Conservation (phyloP, 441 rosid species). For the Adansonia madagascariensis region DNA sequence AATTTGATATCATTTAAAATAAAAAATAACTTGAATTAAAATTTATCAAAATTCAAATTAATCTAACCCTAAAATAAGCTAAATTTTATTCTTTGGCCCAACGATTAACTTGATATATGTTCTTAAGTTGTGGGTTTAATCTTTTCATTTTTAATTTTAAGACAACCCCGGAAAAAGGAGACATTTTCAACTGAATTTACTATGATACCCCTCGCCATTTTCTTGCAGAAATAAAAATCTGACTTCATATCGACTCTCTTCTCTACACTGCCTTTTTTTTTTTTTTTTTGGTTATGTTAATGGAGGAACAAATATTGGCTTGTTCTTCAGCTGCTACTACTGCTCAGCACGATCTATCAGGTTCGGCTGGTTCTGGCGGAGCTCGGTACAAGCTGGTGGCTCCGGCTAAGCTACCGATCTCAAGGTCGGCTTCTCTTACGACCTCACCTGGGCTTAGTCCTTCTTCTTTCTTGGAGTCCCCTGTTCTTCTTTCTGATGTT, state of each 20-base stretch:
- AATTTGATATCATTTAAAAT: too few relatives aligned
- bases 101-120: too few relatives aligned
- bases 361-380: constrained; percentile 39
- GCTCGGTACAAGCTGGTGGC: constrained; percentile 93
- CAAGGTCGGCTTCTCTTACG: constrained; percentile 71
- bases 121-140: too few relatives aligned
- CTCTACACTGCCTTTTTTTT: constrained; percentile 1
- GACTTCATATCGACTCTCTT: constrained; percentile 18
- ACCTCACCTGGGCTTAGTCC: constrained; percentile 91
- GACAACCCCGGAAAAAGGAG: background rate
- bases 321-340: constrained; percentile 30
- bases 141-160: constrained; percentile 3
- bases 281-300: constrained; percentile 9
- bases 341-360: constrained; percentile 33
- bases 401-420: constrained; percentile 94
- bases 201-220: background rate
- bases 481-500: constrained; percentile 81
- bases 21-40: too few relatives aligned
- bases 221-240: background rate
- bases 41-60: too few relatives aligned
- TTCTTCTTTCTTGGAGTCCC: constrained; percentile 88
- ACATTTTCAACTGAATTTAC: background rate
- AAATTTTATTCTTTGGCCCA: too few relatives aligned
- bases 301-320: constrained; percentile 42
- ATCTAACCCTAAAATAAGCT: too few relatives aligned